Conservation (phyloP, 768 basidiomycete species). For the Flagelloscypha sp. region DNA sequence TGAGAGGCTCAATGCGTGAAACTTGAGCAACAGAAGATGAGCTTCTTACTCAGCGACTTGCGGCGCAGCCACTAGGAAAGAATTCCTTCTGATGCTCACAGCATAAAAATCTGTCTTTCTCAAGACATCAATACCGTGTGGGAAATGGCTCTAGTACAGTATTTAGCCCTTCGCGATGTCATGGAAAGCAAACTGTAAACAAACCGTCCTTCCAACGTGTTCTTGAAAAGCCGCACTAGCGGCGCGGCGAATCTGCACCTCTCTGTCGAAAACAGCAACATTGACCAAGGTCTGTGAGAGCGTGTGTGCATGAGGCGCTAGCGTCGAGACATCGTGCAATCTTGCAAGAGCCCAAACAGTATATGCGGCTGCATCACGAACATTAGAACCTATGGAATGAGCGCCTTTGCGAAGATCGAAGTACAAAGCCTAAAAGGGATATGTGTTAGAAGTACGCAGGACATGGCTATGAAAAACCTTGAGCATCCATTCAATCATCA, state of each 20-base stretch:
- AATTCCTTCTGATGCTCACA: conserved; percentile 75
- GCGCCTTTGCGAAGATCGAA: conserved; percentile 90
- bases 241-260: conserved; percentile 89
- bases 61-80: conserved; percentile 79
- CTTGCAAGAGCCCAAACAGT: conserved; percentile 92
- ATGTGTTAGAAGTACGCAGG: conserved; percentile 1
- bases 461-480: conserved; percentile 42
- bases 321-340: conserved; percentile 49
- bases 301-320: conserved; percentile 51
- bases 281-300: conserved; percentile 69
- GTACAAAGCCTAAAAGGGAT: conserved; percentile 58
- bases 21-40: conserved; percentile 6
- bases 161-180: conserved; percentile 6
- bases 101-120: conserved; percentile 93
- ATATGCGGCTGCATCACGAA: conserved; percentile 92
- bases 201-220: conserved; percentile 86
- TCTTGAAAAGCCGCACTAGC: conserved; percentile 98
- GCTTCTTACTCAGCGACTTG: conserved; percentile 77
- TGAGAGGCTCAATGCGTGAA: conserved; percentile 22
- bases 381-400: conserved; percentile 89
- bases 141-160: conserved; percentile 65
- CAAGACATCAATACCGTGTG: conserved; percentile 90
- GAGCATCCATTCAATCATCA: conserved; percentile 69
- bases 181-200: conserved; percentile 16
- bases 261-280: conserved; percentile 84